A percentile compares a stretch with the other conserved stretches of the same genome.
These are phyloP conservation scores for Metschnikowia amazonensis DNA, from an alignment of 805 yeast genomes.

Conservation along the genomic window DNA sequence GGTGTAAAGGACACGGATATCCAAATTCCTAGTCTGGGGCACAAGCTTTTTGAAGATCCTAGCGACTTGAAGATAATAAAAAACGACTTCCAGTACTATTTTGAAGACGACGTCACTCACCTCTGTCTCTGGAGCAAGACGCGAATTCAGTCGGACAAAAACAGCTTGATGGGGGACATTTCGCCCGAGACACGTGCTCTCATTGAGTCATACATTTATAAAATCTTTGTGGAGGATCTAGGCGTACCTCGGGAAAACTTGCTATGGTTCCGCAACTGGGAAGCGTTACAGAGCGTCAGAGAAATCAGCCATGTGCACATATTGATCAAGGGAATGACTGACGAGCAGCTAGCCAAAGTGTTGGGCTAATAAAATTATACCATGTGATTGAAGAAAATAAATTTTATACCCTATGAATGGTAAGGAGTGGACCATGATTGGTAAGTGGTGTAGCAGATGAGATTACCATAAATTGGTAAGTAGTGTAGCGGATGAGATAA, in stretches of 20 bases:
- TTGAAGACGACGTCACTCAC: constrained; percentile 50
- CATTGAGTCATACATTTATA: constrained; percentile 44
- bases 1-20: constrained; percentile 16
- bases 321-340: constrained; percentile 41
- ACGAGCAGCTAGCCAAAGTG: constrained; percentile 16
- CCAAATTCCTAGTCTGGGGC: constrained; percentile 27
- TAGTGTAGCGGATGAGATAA: no score
- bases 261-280: constrained; percentile 72
- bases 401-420: no score
- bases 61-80: constrained; percentile 43
- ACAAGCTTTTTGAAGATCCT: constrained; percentile 38
- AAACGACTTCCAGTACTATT: constrained; percentile 68
- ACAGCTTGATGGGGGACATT: constrained; percentile 50
- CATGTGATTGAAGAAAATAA: no score
- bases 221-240: constrained; percentile 47
- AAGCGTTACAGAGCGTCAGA: constrained; percentile 62
- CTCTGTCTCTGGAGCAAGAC: constrained; percentile 66
- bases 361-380: constrained; percentile 7
- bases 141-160: constrained; percentile 49
- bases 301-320: constrained; percentile 71
- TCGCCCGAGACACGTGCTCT: constrained; percentile 36
- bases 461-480: no score
- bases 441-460: no score
- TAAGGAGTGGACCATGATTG: no score
- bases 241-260: constrained; percentile 38